Conservation (phyloP, 768 basidiomycete genomes). For the Trametopsis cervina region DNA sequence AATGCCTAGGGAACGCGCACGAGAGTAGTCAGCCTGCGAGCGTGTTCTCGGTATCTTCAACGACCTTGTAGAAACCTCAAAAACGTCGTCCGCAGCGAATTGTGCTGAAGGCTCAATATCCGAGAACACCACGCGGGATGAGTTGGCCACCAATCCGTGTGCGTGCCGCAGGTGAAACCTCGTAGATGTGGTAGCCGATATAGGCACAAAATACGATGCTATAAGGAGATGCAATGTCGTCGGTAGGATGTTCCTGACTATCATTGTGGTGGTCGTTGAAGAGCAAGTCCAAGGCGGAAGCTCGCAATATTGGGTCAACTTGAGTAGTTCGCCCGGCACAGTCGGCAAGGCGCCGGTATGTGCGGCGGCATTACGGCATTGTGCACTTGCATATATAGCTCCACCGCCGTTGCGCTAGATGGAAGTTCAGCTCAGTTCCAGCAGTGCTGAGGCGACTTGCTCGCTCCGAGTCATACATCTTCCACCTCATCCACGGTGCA, state of each 20-base stretch:
- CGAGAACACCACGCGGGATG: constrained; percentile 52
- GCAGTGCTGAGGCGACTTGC: too few species aligned
- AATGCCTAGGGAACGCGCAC: constrained; percentile 29
- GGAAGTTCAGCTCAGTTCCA: too few species aligned
- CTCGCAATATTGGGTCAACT: too few species aligned
- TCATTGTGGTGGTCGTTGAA: not conserved
- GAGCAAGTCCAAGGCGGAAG: too few species aligned
- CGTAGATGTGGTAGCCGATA: constrained; percentile 20
- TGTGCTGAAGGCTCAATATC: constrained; percentile 34
- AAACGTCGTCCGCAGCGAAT: constrained; percentile 23
- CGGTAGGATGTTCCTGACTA: not conserved
- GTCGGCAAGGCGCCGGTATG: too few species aligned
- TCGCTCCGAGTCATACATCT: too few species aligned
- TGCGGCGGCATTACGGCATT: too few species aligned
- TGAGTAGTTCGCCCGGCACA: too few species aligned
- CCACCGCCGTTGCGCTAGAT: too few species aligned
- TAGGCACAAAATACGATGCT: not conserved
- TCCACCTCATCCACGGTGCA: too few species aligned
- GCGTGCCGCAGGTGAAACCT: constrained; percentile 62
- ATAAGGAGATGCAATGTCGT: not conserved
- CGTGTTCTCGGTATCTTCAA: constrained; percentile 40
- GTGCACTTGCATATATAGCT: too few species aligned
- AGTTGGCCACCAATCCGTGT: constrained; percentile 44
- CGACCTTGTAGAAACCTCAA: constrained; percentile 33
- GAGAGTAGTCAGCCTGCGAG: constrained; percentile 29